These are phyloP conservation scores for Echeveria elegans DNA, from an alignment of 164 flowering plant genomes.

Conservation along the genomic window DNA sequence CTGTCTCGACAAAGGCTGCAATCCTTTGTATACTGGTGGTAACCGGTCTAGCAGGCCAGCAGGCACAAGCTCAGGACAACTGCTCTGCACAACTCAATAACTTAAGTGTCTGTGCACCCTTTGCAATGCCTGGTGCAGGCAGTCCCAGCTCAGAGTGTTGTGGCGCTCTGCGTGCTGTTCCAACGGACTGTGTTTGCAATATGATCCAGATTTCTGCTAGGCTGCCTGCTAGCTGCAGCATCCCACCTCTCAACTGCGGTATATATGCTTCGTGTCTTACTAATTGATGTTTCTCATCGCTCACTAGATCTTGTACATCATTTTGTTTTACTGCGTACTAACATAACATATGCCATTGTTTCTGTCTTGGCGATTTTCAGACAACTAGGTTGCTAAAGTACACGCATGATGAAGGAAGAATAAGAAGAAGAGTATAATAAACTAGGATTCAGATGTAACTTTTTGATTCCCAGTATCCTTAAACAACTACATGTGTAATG, in stretches of 20 bases:
- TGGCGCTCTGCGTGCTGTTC: conserved; percentile 26
- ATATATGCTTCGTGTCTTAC: not conserved
- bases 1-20: conserved; percentile 8
- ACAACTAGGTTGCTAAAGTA: not conserved
- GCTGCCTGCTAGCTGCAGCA: conserved; percentile 48
- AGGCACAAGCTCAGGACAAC: conserved; percentile 14
- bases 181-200: conserved; percentile 39
- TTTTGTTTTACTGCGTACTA: not conserved
- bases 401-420: not conserved
- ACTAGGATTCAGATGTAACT: not conserved
- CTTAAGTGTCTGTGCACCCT: conserved; percentile 41
- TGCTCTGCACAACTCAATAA: conserved; percentile 30
- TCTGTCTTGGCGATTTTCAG: not conserved
- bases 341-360: not conserved
- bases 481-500: too few species aligned
- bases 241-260: conserved; percentile 39
- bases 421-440: not conserved
- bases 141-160: conserved; percentile 47
- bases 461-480: not conserved
- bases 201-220: conserved; percentile 41
- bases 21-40: conserved; percentile 15
- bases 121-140: conserved; percentile 36
- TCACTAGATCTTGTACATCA: too few species aligned
- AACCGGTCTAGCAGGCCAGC: conserved; percentile 5
- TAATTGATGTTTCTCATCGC: too few species aligned